These are phyloP conservation scores for Aeschynomene evenia DNA, from an alignment of 306 rosid species.

Conservation along the genomic window DNA sequence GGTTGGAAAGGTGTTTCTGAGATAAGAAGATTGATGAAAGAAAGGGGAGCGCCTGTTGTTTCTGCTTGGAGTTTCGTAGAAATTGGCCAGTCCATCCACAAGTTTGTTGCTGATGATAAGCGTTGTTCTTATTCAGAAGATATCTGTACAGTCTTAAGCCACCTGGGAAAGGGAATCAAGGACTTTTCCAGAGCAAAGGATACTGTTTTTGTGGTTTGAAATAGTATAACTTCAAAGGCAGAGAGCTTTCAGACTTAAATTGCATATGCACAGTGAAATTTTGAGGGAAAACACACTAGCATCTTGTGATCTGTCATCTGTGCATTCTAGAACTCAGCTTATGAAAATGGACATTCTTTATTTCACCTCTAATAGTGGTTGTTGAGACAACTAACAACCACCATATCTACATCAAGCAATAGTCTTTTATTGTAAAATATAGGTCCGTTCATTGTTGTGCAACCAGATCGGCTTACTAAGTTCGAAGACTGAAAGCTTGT, in stretches of 20 bases:
- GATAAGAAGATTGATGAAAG: conserved; percentile 49
- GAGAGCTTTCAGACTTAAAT: background rate
- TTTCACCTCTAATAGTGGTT: background rate
- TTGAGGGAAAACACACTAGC: background rate
- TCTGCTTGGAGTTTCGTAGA: conserved; percentile 60
- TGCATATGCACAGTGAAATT: background rate
- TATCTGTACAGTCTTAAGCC: background rate
- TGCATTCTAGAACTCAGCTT: background rate
- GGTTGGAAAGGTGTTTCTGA: conserved; percentile 46
- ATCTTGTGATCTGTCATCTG: background rate
- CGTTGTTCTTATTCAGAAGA: background rate
- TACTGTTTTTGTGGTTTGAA: background rate
- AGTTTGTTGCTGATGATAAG: background rate
- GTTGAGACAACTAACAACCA: background rate
- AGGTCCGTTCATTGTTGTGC: background rate
- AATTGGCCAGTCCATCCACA: conserved; percentile 37
- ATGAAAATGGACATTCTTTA: background rate
- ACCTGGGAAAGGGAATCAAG: background rate
- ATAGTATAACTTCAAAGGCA: background rate
- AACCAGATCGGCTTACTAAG: too few relatives aligned
- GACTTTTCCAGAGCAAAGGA: background rate
- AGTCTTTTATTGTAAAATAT: background rate
- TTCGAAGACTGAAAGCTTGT: too few relatives aligned
- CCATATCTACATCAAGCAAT: background rate
- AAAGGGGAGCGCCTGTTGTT: conserved; percentile 28